Evolutionary conservation across 2,329 filamentous ascomycete genomes (phyloP), one percentile per base, ranked within the genome.

Genomic region (Fusarium ramigenum): DNA sequence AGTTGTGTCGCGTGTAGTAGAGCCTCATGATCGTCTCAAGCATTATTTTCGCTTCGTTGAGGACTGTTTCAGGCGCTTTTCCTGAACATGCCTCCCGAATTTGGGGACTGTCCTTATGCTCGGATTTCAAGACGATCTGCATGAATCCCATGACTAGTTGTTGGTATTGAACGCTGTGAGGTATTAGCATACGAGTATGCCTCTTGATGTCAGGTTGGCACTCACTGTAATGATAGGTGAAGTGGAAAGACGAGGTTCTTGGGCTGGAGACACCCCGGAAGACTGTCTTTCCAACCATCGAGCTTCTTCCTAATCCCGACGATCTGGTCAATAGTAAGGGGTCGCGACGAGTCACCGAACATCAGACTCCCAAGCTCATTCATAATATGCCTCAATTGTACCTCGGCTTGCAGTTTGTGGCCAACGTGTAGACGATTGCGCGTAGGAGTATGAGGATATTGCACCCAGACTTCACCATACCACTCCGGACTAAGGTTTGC

Each of bases 1-100:
- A 57, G 19, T 56, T 25, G 39, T 46, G 54, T 10, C 54, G 40
- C 7, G 40, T 34, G 40, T 44, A 57, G 32, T 57, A 57, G 7
- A 57, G n/a, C 14, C 54, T 30, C 32, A 44, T 43, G 7, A 44
- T 42, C 16, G n/a, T 44, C 54, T 57, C 54, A 21, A 36, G 54
- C 54, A 57, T 44, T 6, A 46, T 36, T 14, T 44, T 23, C 14
- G 39, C 40, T 21, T 57, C 54, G 0, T 18, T 25, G 4, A 46
- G n/a, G 16, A 28, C n/a, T 18, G 40, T 16, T 34, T 10, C 30
- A n/a, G 14, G 16, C 21, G 40, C 3, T 25, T 57, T 57, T 9
- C 54, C 54, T 21, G 16, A 30, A n/a, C n/a, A 57, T 9, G 43
- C 39, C 10, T 21, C 14, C 30, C 15, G n/a, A 9, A 57, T 25